These are phyloP conservation scores for Stagonosporopsis cucurbitacearum DNA, from an alignment of 2,329 filamentous ascomycete genomes.

Conservation along the genomic window DNA sequence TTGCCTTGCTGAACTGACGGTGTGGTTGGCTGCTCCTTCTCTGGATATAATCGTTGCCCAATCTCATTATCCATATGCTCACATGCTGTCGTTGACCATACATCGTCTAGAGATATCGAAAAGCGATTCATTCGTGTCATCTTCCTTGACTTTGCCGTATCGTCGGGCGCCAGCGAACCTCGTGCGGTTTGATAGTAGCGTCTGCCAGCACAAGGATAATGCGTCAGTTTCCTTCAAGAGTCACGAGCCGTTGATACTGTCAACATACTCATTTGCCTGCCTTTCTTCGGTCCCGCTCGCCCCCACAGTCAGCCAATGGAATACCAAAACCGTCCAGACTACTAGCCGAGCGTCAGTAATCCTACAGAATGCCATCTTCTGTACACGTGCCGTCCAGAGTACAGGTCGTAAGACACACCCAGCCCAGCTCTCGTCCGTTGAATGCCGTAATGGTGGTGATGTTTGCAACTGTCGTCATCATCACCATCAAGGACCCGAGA, in stretches of 20 bases:
- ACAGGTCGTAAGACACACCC: slow-evolving; percentile 52
- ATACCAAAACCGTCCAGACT: slow-evolving; percentile 42
- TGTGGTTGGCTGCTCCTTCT: not conserved
- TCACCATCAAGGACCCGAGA: slow-evolving; percentile 45
- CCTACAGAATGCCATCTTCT: too few relatives aligned
- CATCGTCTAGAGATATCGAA: not conserved
- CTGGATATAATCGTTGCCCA: not conserved
- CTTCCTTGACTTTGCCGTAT: not conserved
- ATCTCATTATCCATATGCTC: too few relatives aligned
- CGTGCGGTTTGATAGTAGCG: not conserved
- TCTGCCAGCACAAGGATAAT: not conserved
- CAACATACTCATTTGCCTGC: slow-evolving; percentile 6
- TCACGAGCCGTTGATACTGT: not conserved
- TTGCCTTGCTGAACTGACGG: not conserved
- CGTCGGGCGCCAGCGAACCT: not conserved
- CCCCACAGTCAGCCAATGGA: slow-evolving; percentile 47
- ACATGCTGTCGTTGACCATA: not conserved
- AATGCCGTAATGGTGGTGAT: slow-evolving; percentile 40
- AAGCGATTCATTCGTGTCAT: not conserved
- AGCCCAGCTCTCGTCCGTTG: slow-evolving; percentile 47
- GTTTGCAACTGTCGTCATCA: slow-evolving; percentile 51
- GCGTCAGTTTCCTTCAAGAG: not conserved
- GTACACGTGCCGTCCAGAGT: slow-evolving; percentile 47
- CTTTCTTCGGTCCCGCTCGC: slow-evolving; percentile 23
- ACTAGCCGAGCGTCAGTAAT: slow-evolving; percentile 25